Evolutionary conservation across 2,329 filamentous ascomycete genomes (phyloP).

Genomic region (Aureobasidium sp.): DNA sequence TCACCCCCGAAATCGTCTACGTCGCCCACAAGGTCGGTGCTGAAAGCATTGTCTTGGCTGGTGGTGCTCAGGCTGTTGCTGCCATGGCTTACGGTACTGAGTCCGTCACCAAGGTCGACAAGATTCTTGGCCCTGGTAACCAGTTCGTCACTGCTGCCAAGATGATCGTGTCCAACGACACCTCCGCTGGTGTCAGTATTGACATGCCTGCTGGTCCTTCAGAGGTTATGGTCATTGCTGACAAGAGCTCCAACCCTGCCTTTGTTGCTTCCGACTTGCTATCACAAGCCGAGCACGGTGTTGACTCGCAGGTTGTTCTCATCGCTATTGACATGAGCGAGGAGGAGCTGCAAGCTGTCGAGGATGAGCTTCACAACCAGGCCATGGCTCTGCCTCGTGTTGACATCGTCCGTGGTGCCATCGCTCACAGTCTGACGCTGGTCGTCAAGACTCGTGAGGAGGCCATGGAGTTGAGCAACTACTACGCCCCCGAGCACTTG

Average conservation of each 20-base stretch:
- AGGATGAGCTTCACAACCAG: slow-evolving; percentile 83
- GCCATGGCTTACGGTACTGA: slow-evolving; percentile 97
- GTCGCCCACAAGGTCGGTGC: slow-evolving; percentile 94
- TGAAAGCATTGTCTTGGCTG: slow-evolving; percentile 90
- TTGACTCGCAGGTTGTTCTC: slow-evolving; percentile 90
- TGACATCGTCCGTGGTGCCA: slow-evolving; percentile 84
- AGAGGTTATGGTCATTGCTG: slow-evolving; percentile 92
- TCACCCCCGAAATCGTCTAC: slow-evolving; percentile 96
- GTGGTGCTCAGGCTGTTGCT: slow-evolving; percentile 89
- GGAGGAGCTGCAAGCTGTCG: slow-evolving; percentile 68
- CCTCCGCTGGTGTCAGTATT: slow-evolving; percentile 87
- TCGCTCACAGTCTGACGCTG: slow-evolving; percentile 86
- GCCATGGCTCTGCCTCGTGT: slow-evolving; percentile 81
- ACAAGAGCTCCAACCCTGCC: slow-evolving; percentile 77
- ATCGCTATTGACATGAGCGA: slow-evolving; percentile 77
- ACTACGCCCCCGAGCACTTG: slow-evolving; percentile 92
- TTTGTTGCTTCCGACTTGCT: slow-evolving; percentile 94
- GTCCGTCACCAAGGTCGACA: slow-evolving; percentile 92
- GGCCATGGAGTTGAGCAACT: slow-evolving; percentile 78
- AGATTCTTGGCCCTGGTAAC: slow-evolving; percentile 95
- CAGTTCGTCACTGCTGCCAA: slow-evolving; percentile 98
- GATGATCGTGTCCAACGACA: slow-evolving; percentile 97
- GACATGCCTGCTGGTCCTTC: slow-evolving; percentile 98
- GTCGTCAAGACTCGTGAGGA: slow-evolving; percentile 65
- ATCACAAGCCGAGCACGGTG: slow-evolving; percentile 92